Conservation (phyloP, 2,329 filamentous ascomycete species). For the Phyllosticta citrichinensis region DNA sequence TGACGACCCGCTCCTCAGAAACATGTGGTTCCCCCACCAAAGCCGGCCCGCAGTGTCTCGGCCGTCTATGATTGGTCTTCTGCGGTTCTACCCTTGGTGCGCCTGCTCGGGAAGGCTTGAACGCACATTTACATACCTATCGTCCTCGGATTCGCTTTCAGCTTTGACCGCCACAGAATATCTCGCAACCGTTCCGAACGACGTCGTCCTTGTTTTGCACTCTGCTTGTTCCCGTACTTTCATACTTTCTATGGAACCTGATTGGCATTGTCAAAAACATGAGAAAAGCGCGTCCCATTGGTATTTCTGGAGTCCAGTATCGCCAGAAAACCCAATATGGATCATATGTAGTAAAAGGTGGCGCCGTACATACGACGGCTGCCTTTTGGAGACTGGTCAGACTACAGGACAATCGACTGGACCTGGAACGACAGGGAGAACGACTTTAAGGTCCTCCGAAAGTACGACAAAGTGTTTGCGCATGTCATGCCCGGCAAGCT, state of each 20-base stretch:
- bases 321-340: neutral
- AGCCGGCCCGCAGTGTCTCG: neutral
- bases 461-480: slow-evolving; percentile 13
- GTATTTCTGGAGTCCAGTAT: neutral
- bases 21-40: too few species aligned
- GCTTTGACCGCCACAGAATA: neutral
- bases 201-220: neutral
- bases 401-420: slow-evolving; percentile 5
- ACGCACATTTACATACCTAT: neutral
- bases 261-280: neutral
- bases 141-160: neutral
- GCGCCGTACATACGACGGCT: neutral
- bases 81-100: neutral
- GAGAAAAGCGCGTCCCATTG: neutral
- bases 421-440: slow-evolving; percentile 15
- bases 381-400: neutral
- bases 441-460: slow-evolving; percentile 9
- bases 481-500: slow-evolving; percentile 12
- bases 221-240: neutral
- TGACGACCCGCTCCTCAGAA: neutral
- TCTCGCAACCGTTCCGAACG: neutral
- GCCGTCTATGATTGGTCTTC: neutral
- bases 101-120: neutral
- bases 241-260: neutral
- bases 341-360: neutral